Conservation (phyloP, 1,139 yeast genomes). For the Yamadazyma conglobata region DNA sequence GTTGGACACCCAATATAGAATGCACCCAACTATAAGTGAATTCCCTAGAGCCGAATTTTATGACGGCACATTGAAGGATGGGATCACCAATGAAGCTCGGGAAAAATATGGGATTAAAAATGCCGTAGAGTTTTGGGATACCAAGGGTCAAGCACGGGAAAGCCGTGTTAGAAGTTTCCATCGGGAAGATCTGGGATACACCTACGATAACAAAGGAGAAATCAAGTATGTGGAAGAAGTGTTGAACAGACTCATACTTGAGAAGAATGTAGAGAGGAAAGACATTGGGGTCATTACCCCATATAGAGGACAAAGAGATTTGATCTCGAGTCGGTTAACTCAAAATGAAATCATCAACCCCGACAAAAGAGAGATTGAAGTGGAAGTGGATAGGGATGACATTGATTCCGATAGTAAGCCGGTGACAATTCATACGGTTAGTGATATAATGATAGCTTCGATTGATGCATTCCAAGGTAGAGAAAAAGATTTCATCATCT, state of each 20-base stretch:
- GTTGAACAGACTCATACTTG: conserved; percentile 48
- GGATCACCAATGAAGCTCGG: conserved; percentile 52
- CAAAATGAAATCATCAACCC: conserved; percentile 58
- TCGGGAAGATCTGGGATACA: conserved; percentile 50
- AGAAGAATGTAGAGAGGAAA: conserved; percentile 46
- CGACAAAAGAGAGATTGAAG: conserved; percentile 39
- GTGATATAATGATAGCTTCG: conserved; percentile 66
- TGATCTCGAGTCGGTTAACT: conserved; percentile 49
- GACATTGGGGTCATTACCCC: conserved; percentile 70
- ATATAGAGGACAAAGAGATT: conserved; percentile 69
- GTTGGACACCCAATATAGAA: conserved; percentile 71
- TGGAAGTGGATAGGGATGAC: conserved; percentile 57
- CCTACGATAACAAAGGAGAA: conserved; percentile 55
- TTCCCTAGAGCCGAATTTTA: conserved; percentile 61
- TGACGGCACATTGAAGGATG: conserved; percentile 53
- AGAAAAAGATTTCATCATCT: conserved; percentile 55
- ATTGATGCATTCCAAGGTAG: conserved; percentile 69
- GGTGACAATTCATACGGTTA: conserved; percentile 56
- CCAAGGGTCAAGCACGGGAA: conserved; percentile 41
- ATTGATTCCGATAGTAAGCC: conserved; percentile 48
- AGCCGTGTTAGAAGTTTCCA: conserved; percentile 41
- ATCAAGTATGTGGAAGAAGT: conserved; percentile 43
- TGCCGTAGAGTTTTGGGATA: conserved; percentile 56
- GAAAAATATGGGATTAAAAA: conserved; percentile 34
- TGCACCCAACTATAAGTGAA: conserved; percentile 65